Base-by-base conservation (phyloP, 1,284 basidiomycete genomes). In the Ustilago sp. region DNA sequence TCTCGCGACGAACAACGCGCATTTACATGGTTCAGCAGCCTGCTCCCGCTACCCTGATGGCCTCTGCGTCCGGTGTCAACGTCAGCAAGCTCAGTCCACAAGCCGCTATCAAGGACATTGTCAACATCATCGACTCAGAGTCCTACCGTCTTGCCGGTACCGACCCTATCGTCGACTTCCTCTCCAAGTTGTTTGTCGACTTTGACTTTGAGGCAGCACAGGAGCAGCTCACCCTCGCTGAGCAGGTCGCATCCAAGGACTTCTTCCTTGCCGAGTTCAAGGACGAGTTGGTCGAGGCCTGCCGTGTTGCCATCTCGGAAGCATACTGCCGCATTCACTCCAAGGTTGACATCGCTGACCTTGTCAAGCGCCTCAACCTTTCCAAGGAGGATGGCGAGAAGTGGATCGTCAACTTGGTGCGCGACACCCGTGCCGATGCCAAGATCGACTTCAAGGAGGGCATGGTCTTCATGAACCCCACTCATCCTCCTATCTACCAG, bases 361-460 rank as follows among this genome's bases (percentile, higher is more conserved):
- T 99, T 36, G 96, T 95, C 17, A 92, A 93, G 84, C 91, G 95
- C 13, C 89, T 99, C 41, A 98, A 98, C 87, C 90, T 98, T 63
- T 92, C 93, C 31, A 90, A 89, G 62, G 94, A 95, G 80, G 96
- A 98, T 83, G 97, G 96, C 65, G 96, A 98, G 86, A 97, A 97
- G 87, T 99, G 96, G 96, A 96, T 99, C 78, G 96, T 98, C 82
- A 98, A 97, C 89, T 91, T 98, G 68, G 96, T 98, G 82, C 91
- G 95, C 57, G 97, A 98, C 87, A 97, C 95, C 32, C 91, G 94
- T 63, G 94, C 97, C 90, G 94, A 99, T 83, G 94, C 94, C 64
- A 98, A 97, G 89, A 98, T 98, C 79, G 95, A 98, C 87, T 90
- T 98, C 56, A 94, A 96, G 88, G 94, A 95, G 89, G 93, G 98